These are phyloP conservation scores for Leucocoprinus leucothites DNA, from an alignment of 768 basidiomycete species.

Conservation along the genomic window DNA sequence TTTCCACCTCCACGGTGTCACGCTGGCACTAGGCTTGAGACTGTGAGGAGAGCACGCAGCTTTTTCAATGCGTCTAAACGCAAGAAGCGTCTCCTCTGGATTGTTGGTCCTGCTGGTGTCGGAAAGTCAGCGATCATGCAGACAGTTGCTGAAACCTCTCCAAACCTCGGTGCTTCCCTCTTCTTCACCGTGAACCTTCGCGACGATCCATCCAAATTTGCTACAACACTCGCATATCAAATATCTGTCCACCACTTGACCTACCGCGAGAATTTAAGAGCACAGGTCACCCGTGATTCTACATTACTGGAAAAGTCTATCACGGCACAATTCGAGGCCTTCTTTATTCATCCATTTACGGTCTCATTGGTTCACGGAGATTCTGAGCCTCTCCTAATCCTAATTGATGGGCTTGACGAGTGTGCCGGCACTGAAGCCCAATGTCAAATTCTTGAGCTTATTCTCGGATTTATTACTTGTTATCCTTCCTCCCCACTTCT, in stretches of 20 bases:
- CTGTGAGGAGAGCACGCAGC: not conserved
- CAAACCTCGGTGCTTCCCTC: not conserved
- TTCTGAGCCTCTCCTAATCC: not conserved
- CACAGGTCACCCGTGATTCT: constrained; percentile 4
- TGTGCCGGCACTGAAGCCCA: not conserved
- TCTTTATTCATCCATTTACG: constrained; percentile 16
- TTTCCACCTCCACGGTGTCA: too few species aligned
- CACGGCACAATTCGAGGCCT: constrained; percentile 9
- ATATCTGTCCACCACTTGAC: constrained; percentile 11
- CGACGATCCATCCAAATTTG: not conserved
- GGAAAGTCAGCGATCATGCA: not conserved
- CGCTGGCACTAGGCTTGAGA: not conserved
- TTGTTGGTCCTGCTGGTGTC: not conserved
- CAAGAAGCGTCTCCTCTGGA: not conserved
- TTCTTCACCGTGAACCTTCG: not conserved
- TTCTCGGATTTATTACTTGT: not conserved
- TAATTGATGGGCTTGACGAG: not conserved
- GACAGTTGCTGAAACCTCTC: not conserved
- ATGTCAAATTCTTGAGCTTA: not conserved
- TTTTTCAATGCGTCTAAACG: not conserved
- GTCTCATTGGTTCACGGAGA: not conserved
- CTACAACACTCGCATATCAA: constrained; percentile 19
- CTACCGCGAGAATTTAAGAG: constrained; percentile 2
- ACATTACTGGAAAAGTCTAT: constrained; percentile 9
- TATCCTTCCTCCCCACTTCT: not conserved